Evolutionary conservation across 2,329 filamentous ascomycete genomes (phyloP), one percentile per base, ranked within the genome.

Genomic region (Stagonosporopsis cucurbitacearum): DNA sequence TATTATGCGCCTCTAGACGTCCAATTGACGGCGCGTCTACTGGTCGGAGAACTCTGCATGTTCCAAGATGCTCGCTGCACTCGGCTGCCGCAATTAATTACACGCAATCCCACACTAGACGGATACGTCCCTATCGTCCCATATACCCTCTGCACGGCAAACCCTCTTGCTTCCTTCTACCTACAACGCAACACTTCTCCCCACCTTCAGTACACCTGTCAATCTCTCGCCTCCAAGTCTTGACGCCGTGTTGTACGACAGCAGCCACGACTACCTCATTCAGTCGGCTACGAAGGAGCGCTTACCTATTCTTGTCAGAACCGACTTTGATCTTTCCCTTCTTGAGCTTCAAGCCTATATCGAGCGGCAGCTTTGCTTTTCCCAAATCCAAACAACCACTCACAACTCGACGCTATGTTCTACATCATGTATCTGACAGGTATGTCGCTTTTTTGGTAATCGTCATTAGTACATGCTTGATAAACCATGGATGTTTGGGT

Each of bases 21-120:
- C 68, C 72, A 75, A 72, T 73, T 72, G 67, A 67, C 62, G 59
- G 57, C 80, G 85, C 83, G 82, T 81, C 84, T 80, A 84, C 76
- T 71, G 79, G 78, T 78, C 81, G 80, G 78, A 80, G 62, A 66
- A 63, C 59, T 66, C 70, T 75, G 73, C 72, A 73, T 71, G 59
- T 68, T 59, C 66, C 67, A 62, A 69, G 60, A 70, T 74, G 71
- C 70, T 68, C 69, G 70, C 72, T 75, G 67, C 73, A 69, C 68
- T 72, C 63, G 72, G 60, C 68, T 75, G 62, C 69, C 64, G 73
- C 71, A 75, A 72, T 77, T 75, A 75, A 75, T 75, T 71, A 71
- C 68, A 68, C 65, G 66, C 61, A 68, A 71, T 75, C 73, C 73
- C 73, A 73, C 72, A 64, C 64, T 69, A 62, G 64, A 70, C 64